These are phyloP conservation scores for Pichia cactophila DNA, from an alignment of 1,139 yeast species.

Conservation along the genomic window DNA sequence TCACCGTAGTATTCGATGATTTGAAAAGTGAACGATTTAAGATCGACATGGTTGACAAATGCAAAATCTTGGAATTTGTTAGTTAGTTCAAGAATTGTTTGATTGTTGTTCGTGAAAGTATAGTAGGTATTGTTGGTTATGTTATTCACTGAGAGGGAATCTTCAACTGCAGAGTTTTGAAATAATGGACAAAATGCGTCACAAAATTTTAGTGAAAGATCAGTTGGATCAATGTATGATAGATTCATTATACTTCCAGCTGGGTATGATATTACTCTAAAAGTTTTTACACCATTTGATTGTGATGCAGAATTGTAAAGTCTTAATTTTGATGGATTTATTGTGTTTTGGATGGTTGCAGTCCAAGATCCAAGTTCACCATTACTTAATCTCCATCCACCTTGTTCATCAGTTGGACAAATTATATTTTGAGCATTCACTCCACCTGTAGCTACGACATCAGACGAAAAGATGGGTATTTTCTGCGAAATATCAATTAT, in stretches of 20 bases:
- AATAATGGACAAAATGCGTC: slow-evolving; percentile 83
- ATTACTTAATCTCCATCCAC: slow-evolving; percentile 48
- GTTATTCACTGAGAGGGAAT: slow-evolving; percentile 16
- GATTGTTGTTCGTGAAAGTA: slow-evolving; percentile 15
- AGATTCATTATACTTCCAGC: slow-evolving; percentile 87
- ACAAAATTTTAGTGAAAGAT: slow-evolving; percentile 52
- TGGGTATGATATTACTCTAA: slow-evolving; percentile 72
- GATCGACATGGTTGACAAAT: slow-evolving; percentile 63
- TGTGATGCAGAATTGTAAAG: slow-evolving; percentile 53
- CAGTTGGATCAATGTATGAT: slow-evolving; percentile 69
- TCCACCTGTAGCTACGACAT: slow-evolving; percentile 11
- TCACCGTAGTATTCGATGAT: slow-evolving; percentile 64
- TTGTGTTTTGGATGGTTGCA: slow-evolving; percentile 49
- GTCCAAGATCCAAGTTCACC: slow-evolving; percentile 61
- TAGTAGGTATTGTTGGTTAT: slow-evolving; percentile 9
- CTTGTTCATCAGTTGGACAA: slow-evolving; percentile 49
- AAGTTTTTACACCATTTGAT: slow-evolving; percentile 50
- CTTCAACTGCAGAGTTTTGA: slow-evolving; percentile 28
- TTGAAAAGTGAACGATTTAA: slow-evolving; percentile 56
- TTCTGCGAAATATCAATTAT: slow-evolving; percentile 15
- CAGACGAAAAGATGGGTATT: slow-evolving; percentile 7
- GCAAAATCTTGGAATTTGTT: slow-evolving; percentile 68
- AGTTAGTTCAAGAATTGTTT: slow-evolving; percentile 13
- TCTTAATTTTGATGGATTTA: slow-evolving; percentile 68
- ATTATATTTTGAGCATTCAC: slow-evolving; percentile 37